phyloP scores from a whole-genome alignment of 805 yeast genomes.

The Candida xyloterini region DNA sequence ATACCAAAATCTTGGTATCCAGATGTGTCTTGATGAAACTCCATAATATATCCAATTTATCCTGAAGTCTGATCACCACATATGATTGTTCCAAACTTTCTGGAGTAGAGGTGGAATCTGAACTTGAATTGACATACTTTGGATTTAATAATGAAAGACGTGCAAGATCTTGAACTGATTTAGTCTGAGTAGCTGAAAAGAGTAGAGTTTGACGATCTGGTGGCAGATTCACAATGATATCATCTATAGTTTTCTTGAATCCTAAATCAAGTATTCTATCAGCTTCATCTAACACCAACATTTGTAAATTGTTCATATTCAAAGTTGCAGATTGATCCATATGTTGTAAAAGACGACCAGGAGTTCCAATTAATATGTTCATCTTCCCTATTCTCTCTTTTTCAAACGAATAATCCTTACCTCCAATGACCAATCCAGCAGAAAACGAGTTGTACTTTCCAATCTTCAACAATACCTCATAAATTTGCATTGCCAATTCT shows the following conservation, averaged over 20 bases:
- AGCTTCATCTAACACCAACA: conserved; percentile 85
- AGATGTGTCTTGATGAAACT: conserved; percentile 82
- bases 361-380: conserved; percentile 86
- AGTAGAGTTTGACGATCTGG: conserved; percentile 77
- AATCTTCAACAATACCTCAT: conserved; percentile 79
- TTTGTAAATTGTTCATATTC: conserved; percentile 70
- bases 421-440: conserved; percentile 92
- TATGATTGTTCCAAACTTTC: conserved; percentile 82
- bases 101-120: conserved; percentile 54
- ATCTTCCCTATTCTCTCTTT: conserved; percentile 73
- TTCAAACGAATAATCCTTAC: conserved; percentile 82
- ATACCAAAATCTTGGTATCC: conserved; percentile 75
- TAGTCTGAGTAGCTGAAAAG: conserved; percentile 89
- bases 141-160: conserved; percentile 70
- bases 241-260: conserved; percentile 77
- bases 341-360: conserved; percentile 87
- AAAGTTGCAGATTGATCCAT: conserved; percentile 85
- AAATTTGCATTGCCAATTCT: conserved; percentile 87
- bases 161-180: conserved; percentile 77
- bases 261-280: conserved; percentile 95
- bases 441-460: conserved; percentile 74
- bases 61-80: conserved; percentile 65
- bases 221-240: conserved; percentile 74
- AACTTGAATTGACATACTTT: conserved; percentile 47
- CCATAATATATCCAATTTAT: conserved; percentile 83